Evolutionary conservation across 805 yeast genomes (phyloP), one percentile per base, ranked within the genome.

Genomic region (Metschnikowia picachoensis): DNA sequence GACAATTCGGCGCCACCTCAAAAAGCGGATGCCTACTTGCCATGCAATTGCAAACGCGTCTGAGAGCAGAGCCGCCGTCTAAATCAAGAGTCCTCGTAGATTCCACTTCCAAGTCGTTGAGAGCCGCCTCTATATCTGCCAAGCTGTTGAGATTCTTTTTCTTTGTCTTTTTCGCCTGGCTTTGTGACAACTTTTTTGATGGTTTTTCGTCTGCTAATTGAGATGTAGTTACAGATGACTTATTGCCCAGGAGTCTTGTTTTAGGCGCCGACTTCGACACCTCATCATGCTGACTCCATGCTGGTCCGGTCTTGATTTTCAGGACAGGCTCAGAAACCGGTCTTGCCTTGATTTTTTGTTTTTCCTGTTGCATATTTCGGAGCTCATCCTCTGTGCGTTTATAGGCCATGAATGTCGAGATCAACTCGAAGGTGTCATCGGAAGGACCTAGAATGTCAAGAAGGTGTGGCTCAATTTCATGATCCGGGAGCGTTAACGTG

Each of bases 1-100:
- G 66, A 58, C 99, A 94, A 61, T 94, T 94, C 1, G 99, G 98
- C 2, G 95, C 94, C 52, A 85, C 77, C 46, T 87, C 95, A 51
- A 89, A 85, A 29, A 94, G 67, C 3, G 97, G 96, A 60, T 94
- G 99, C 49, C 86, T 72, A 0, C 85, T 78, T 1, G 92, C 97
- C 81, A 84, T 87, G 60, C 98, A 91, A 51, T 84, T 79, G 61
- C 98, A 91, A 4, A 57, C 60, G 15, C 70, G 60, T 49, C 60
- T 44, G 57, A 53, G 43, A 6, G 39, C 15, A 10, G 49, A 45
- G 10, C 49, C 29, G 30, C 36, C 42, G 11, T 34, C 39, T 9
- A 38, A 12, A 30, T 30, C 38, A 10, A 33, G 15, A n/a, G 36
- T 17, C 8, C 31, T 39, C 2, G 51, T 58, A 25, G 40, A 42